Evolutionary conservation across 805 yeast genomes (phyloP), one percentile per base, ranked within the genome.

Genomic region (Metschnikowia peoriensis): DNA sequence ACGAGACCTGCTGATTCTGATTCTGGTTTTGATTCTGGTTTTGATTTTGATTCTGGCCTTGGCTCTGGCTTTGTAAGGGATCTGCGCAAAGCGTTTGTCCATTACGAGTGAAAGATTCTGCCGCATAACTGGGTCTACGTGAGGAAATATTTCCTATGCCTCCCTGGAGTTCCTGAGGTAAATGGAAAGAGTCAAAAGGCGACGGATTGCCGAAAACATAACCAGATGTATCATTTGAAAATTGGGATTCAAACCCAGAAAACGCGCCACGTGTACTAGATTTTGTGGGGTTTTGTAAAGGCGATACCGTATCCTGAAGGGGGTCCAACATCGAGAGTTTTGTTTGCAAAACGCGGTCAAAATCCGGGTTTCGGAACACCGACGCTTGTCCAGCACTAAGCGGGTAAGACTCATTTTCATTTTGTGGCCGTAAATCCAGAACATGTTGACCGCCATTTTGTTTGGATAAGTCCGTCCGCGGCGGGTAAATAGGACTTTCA

Each of bases 91-190:
- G 40, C 12, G 49, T 32, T 2, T 49, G 56, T 28, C 51, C 44
- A 42, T 39, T 50, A 46, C 80, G 68, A 28, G 84, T 79, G 53
- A 81, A 73, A 2, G 79, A 70, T 62, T 85, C 93, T 1, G 91
- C 88, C 11, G 89, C 84, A 63, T 83, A 86, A 49, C 86, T 80
- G 12, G 92, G 90, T 67, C 94, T 78, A 67, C 94, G 77, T 10
- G 87, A 81, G 27, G 81, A 78, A 41, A 84, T 82, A 51, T 73
- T 82, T 29, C 82, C 81, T 2, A 84, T 70, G 0, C 88, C 88
- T 42, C 88, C 88, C 65, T 83, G 87, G 38, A 84, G 71, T 58
- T 84, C 88, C 6, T 71, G 51, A 0, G 89, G 88, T 47, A 84
- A 67, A 54, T 67, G 70, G 64, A 80, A 80, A 41, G 73, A 49